Evolutionary conservation across 75 land plant genomes (phyloP), one percentile per base, ranked within the genome.

Genomic region (Pseudotsuga menziesii): DNA sequence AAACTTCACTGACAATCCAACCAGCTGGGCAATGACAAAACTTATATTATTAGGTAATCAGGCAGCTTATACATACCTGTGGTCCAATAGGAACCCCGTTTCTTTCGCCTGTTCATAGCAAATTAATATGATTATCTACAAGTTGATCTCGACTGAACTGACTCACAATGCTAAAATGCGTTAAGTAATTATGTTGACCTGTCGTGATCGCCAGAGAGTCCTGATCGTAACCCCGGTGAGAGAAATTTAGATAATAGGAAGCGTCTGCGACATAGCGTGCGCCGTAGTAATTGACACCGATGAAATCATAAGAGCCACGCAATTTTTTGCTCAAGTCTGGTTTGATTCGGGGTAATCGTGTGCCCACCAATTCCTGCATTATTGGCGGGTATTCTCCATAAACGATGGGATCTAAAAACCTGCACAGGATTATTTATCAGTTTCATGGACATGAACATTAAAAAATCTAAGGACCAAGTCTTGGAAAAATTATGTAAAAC

Each of bases 371-470:
- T 35, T 56, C 14, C 4, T 78, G 72, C 88, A 87, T 87, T 61
- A 64, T 73, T 3, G 78, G 56, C 5, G 88, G 88, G 58, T 88
- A 90, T 62, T 83, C 81, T 25, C 92, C 92, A 78, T 25, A 80
- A 52, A 88, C 75, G 3, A 90, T 61, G 0, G 92, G 91, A 74
- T 89, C 91, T 61, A 87, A 71, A 20, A 79, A 39, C 89, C 91
- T 89, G 64, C 76, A 78, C 17, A 15, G 23, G 15, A 2, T 5
- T 52, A 5, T 73, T 52, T 5, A 78, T 15, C 4, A 16, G 1
- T 0, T 17, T 0, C 15, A 74, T 3, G 39, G 58, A 75, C 61
- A 16, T 41, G 16, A 25, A 15, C 2, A 44, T 23, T 4, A 36
- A 56, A 0, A 55, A 16, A 77, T n/a, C n/a, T n/a, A n/a, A n/a